Evolutionary conservation across 2,329 filamentous ascomycete genomes (phyloP).

Genomic region (Nannizziopsis arthrosporioides): DNA sequence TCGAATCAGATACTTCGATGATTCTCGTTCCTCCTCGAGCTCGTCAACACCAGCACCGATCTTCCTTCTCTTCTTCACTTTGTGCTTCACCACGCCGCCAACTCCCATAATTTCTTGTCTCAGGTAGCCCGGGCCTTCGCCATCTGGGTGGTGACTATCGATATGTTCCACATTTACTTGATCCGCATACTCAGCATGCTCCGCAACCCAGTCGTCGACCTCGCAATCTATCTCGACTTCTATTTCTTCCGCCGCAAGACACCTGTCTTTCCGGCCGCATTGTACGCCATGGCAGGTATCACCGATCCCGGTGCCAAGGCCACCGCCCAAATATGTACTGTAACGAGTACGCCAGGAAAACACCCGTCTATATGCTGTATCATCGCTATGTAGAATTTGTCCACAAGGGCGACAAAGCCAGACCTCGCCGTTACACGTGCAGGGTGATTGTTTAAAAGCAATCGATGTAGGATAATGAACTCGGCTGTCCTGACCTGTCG

Average conservation of each 20-base stretch:
- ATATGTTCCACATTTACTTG: conserved; percentile 15
- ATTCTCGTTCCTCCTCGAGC: conserved; percentile 63
- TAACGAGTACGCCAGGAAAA: conserved; percentile 89
- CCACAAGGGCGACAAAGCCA: conserved; percentile 85
- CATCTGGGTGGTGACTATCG: conserved; percentile 17
- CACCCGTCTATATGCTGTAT: conserved; percentile 52
- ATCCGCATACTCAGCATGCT: conserved; percentile 26
- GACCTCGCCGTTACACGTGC: conserved; percentile 46
- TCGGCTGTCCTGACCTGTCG: conserved; percentile 12
- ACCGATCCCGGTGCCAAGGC: conserved; percentile 74
- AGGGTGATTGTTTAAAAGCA: conserved; percentile 45
- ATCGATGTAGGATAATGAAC: conserved; percentile 7
- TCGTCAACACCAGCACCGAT: conserved; percentile 79
- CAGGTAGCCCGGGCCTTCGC: conserved; percentile 56
- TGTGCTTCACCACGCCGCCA: conserved; percentile 76
- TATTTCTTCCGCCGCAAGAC: conserved; percentile 63
- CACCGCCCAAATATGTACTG: conserved; percentile 61
- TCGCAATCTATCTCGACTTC: conserved; percentile 80
- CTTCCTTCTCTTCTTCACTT: conserved; percentile 67
- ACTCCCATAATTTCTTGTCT: conserved; percentile 86
- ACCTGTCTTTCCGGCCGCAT: conserved; percentile 66
- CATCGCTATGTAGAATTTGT: conserved; percentile 48
- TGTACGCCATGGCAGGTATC: conserved; percentile 80
- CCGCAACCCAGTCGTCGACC: conserved; percentile 56
- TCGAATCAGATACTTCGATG: conserved; percentile 53